These are phyloP conservation scores for Trametes sp. DNA, from an alignment of 1,284 basidiomycete genomes.

Conservation along the genomic window DNA sequence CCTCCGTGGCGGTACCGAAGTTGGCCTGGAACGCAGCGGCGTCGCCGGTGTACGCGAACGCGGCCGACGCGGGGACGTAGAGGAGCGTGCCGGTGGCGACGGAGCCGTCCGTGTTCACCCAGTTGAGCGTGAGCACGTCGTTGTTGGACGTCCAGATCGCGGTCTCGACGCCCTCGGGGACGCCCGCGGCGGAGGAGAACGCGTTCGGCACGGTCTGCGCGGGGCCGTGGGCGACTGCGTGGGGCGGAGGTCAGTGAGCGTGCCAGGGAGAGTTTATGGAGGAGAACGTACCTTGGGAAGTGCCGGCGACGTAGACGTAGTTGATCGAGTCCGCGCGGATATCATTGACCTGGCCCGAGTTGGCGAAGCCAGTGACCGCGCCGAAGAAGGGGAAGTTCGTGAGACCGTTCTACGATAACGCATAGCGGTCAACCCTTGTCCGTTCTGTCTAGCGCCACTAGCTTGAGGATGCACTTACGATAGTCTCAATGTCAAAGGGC, in stretches of 20 bases:
- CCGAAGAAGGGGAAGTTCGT: constrained; percentile 29
- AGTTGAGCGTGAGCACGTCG: constrained; percentile 24
- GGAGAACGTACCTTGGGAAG: constrained; percentile 23
- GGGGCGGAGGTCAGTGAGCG: background rate
- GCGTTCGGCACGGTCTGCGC: constrained; percentile 27
- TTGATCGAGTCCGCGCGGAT: constrained; percentile 23
- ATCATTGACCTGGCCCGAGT: constrained; percentile 12
- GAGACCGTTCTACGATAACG: constrained; percentile 33
- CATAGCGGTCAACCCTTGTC: background rate
- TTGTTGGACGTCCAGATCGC: constrained; percentile 32
- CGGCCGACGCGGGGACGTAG: background rate
- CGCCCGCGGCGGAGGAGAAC: constrained; percentile 28
- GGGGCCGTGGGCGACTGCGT: constrained; percentile 26
- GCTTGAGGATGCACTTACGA: background rate
- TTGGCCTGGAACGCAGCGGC: background rate
- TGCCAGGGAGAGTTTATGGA: background rate
- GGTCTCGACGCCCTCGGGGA: constrained; percentile 27
- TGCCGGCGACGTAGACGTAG: constrained; percentile 36
- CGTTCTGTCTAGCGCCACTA: background rate
- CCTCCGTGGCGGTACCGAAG: background rate
- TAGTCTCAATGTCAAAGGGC: constrained; percentile 25
- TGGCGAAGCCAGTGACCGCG: constrained; percentile 31
- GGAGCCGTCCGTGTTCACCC: constrained; percentile 36
- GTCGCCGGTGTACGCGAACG: constrained; percentile 16
- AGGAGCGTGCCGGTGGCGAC: background rate